Evolutionary conservation across 345 rosid species (phyloP), one percentile per base, ranked within the genome.

Genomic region (Xanthoceras sorbifolium): DNA sequence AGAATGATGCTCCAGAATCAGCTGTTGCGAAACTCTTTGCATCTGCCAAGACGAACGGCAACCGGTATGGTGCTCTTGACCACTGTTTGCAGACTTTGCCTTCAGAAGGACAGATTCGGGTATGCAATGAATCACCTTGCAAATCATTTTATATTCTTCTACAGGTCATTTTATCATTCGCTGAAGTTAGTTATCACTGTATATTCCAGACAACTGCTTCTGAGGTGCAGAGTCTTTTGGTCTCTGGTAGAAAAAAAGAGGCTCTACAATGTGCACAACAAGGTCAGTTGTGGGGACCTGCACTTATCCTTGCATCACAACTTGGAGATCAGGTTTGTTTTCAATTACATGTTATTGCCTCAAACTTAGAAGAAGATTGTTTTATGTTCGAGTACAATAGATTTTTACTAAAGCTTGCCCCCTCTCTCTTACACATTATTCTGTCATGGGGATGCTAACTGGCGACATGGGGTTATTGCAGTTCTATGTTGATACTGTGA

Each of bases 261-360:
- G 98, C 98, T 79, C 62, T 97, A 54, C 89, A 86, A 57, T 81
- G 85, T 83, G 98, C 99, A 67, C 97, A 94, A 82, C 97, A 86
- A 80, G 99, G 99, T 74, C 95, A 89, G 84, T 83, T 97, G 78
- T 97, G 99, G 99, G 99, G 99, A 81, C 98, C 94, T 62, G 98
- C 99, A 34, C 95, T 97, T 81, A 91, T 97, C 74, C 92, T 97
- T 64, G 95, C 99, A 1, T 90, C 98, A 32, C 98, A 94, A 79
- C 93, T 97, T 76, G 99, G 98, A 32, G 87, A 97, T 67, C 97
- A 97, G 98, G 99, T 97, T 78, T 75, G 75, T 81, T 77, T 52
- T 80, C 54, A 40, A 23, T 46, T 78, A 61, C 48, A 57, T 69
- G 28, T 55, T 64, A 14, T 42, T 64, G 23, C 23, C 34, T 46